Conservation (phyloP, 2,329 filamentous ascomycete species). For the Mollisia scopiformis region DNA sequence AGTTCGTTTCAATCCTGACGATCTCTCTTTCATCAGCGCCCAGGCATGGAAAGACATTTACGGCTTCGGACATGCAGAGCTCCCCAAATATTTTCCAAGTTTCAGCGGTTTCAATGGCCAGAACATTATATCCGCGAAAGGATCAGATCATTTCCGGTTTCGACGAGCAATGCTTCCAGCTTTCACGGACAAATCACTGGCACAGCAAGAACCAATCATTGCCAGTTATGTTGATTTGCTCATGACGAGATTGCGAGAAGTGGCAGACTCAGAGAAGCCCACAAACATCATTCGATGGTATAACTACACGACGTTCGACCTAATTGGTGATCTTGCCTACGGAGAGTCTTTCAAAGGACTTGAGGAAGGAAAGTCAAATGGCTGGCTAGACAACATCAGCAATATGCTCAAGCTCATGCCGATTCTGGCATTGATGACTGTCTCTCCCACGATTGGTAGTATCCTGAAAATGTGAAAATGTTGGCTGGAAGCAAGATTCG, state of each 20-base stretch:
- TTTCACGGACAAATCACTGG: slow-evolving; percentile 36
- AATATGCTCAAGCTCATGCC: background rate
- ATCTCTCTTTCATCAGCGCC: background rate
- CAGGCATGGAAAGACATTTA: slow-evolving; percentile 1
- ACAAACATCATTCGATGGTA: slow-evolving; percentile 38
- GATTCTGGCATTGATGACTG: background rate
- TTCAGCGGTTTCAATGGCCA: background rate
- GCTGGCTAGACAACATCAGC: background rate
- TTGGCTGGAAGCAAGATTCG: slow-evolving; percentile 1
- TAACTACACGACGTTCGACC: slow-evolving; percentile 42
- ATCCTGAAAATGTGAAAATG: background rate
- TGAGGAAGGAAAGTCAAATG: background rate
- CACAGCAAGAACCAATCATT: slow-evolving; percentile 35
- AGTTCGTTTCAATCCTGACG: background rate
- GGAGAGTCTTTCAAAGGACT: slow-evolving; percentile 41
- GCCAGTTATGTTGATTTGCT: slow-evolving; percentile 19
- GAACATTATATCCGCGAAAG: background rate
- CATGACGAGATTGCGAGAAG: slow-evolving; percentile 14
- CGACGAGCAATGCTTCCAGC: background rate
- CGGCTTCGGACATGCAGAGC: background rate
- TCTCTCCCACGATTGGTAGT: background rate
- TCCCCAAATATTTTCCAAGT: background rate
- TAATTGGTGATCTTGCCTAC: slow-evolving; percentile 48
- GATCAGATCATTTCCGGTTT: background rate
- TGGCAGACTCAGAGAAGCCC: slow-evolving; percentile 3